These are phyloP conservation scores for Coemansia interrupta DNA, from an alignment of 192 early-diverging fungal species.

Conservation along the genomic window DNA sequence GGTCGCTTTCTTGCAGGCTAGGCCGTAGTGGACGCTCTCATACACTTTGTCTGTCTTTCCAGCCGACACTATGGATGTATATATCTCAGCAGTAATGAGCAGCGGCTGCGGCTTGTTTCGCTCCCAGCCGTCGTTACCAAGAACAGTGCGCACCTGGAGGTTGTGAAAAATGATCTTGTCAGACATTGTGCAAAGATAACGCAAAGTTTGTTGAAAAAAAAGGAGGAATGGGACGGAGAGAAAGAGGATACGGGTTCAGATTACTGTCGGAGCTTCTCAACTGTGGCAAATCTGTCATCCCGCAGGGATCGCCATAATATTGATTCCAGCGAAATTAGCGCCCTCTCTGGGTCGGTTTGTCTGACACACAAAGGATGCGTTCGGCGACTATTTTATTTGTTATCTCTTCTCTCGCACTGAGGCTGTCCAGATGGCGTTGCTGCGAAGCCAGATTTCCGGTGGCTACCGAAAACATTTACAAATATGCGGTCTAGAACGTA, in stretches of 20 bases:
- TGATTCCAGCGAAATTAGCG: too few species aligned
- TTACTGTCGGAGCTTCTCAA: too few species aligned
- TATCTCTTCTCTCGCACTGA: too few species aligned
- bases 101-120: slow-evolving; percentile 83
- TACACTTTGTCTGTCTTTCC: slow-evolving; percentile 76
- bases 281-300: not conserved
- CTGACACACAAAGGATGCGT: too few species aligned
- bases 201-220: not conserved
- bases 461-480: too few species aligned
- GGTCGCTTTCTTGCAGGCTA: slow-evolving; percentile 69
- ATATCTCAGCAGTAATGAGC: slow-evolving; percentile 70
- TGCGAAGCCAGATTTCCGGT: too few species aligned
- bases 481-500: too few species aligned
- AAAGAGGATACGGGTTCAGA: not conserved
- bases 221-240: not conserved
- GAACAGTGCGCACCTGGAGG: slow-evolving; percentile 74
- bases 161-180: slow-evolving; percentile 74
- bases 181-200: slow-evolving; percentile 19
- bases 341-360: too few species aligned
- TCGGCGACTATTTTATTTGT: too few species aligned
- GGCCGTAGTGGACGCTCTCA: slow-evolving; percentile 80
- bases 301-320: too few species aligned
- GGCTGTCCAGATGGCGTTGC: too few species aligned
- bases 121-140: slow-evolving; percentile 95
- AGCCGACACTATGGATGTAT: slow-evolving; percentile 70